Percentiles rank a stretch among this genome's conserved stretches.
These are phyloP conservation scores for Aspergillus texensis DNA, from an alignment of 2,329 filamentous ascomycete species.

Conservation along the genomic window DNA sequence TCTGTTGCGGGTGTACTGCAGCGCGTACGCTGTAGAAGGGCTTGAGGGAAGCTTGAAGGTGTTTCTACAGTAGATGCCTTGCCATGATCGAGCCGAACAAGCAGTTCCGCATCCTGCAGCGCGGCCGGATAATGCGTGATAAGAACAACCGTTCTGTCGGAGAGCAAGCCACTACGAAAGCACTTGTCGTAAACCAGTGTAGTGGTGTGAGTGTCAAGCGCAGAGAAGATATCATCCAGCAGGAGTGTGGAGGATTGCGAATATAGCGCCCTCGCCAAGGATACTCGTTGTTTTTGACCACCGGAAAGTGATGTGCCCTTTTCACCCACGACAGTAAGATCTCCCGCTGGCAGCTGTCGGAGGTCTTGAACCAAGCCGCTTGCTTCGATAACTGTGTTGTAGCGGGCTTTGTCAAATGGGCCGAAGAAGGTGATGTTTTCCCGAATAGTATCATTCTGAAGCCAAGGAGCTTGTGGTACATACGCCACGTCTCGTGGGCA, in stretches of 20 bases:
- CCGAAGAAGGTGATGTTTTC: slow-evolving; percentile 67
- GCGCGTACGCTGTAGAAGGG: slow-evolving; percentile 2
- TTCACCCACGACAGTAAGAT: slow-evolving; percentile 63
- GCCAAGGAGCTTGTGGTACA: slow-evolving; percentile 65
- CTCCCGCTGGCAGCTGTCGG: slow-evolving; percentile 58
- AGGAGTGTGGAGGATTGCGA: slow-evolving; percentile 59
- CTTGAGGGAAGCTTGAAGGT: neutral
- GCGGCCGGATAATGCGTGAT: slow-evolving; percentile 53
- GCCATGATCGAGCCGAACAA: slow-evolving; percentile 23
- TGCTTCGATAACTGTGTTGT: slow-evolving; percentile 62
- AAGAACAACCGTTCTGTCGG: slow-evolving; percentile 58
- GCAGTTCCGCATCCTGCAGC: slow-evolving; percentile 26
- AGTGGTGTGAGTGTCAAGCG: slow-evolving; percentile 61
- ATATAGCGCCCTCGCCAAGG: slow-evolving; percentile 60
- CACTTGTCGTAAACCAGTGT: slow-evolving; percentile 60
- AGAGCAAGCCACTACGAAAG: slow-evolving; percentile 59
- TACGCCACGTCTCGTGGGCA: slow-evolving; percentile 59
- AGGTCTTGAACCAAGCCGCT: slow-evolving; percentile 63
- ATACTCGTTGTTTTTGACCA: slow-evolving; percentile 65
- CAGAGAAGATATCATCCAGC: slow-evolving; percentile 63
- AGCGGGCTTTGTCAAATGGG: slow-evolving; percentile 58
- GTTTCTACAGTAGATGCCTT: slow-evolving; percentile 18
- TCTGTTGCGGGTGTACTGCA: slow-evolving; percentile 13
- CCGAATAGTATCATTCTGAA: slow-evolving; percentile 66
- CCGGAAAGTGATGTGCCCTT: slow-evolving; percentile 66